Evolutionary conservation across 495 filamentous ascomycete genomes (phyloP).

Genomic region (Elaphomyces granulatus): DNA sequence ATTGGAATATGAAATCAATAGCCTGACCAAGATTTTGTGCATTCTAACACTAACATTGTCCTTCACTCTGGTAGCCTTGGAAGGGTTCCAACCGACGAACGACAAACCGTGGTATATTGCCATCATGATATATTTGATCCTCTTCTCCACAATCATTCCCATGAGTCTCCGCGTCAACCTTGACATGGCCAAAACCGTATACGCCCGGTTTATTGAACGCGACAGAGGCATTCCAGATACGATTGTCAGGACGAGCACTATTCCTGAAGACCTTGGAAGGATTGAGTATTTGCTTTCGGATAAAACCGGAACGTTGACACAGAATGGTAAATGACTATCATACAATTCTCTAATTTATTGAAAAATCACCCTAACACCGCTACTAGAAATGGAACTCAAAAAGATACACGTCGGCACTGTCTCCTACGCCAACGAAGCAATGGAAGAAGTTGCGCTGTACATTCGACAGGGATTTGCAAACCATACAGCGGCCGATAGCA

Average conservation of each 20-base stretch:
- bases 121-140: conserved; percentile 86
- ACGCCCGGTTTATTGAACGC: conserved; percentile 87
- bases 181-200: conserved; percentile 92
- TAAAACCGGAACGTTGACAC: conserved; percentile 93
- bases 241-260: conserved; percentile 90
- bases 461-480: conserved; percentile 65
- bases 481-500: conserved; percentile 18
- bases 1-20: conserved; percentile 93
- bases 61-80: conserved; percentile 74
- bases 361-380: conserved; percentile 5
- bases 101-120: conserved; percentile 75
- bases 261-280: conserved; percentile 88
- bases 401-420: conserved; percentile 98
- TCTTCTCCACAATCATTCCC: conserved; percentile 98
- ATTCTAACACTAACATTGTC: conserved; percentile 73
- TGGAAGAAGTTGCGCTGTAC: conserved; percentile 88
- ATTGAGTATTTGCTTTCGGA: conserved; percentile 96
- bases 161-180: conserved; percentile 94
- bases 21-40: conserved; percentile 94
- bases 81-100: conserved; percentile 58
- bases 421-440: conserved; percentile 93
- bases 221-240: conserved; percentile 82
- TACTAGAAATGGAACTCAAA: conserved; percentile 84
- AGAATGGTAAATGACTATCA: conserved; percentile 53
- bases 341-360: neutral